Base-by-base conservation (phyloP, 2,329 filamentous ascomycete genomes). In the Davidsoniella virescens region DNA sequence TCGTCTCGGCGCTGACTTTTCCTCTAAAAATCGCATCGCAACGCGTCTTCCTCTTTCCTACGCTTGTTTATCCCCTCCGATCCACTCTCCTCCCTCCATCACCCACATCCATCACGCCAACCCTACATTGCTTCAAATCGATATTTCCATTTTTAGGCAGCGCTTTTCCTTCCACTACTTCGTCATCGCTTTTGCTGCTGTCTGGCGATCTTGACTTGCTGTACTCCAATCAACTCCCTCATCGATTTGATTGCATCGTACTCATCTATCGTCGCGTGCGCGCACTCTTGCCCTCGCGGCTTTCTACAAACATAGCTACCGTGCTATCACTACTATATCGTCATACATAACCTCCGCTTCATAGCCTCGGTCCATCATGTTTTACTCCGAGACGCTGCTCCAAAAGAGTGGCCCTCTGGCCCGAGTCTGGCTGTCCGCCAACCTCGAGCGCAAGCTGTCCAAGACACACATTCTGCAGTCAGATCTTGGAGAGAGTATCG, bases 401-500 rank as follows among this genome's bases (percentile, higher is more conserved):
- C 87, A 88, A 65, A 94, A 94, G 80, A 94, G 87, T 59, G 92
- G 92, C 71, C 90, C 92, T 61, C 70, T 98, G 72, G 92, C 92
- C 68, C 86, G 87, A 63, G 88, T 96, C 69, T 98, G 92, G 92
- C 78, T 96, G 55, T 94, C 92, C 29, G 87, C 92, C 70, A 98
- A 96, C 67, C 75, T 96, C 56, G 92, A 96, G 76, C 87, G 90
- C 72, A 98, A 96, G 70, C 80, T 98, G 54, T 94, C 88, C 58
- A 98, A 98, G 69, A 87, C 87, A 56, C 87, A 95, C 61, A 92
- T 96, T 57, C 66, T 98, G 56, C 87, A 94, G 63, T 90, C 88
- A 53, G 93, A 94, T 68, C 84, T 98, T 58, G 84, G 90, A 60
- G 86, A 87, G 68, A 94, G 88, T 65, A 88, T 98, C 56, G 84